Conservation (phyloP, 495 filamentous ascomycete genomes). For the Talaromyces thailandensis region DNA sequence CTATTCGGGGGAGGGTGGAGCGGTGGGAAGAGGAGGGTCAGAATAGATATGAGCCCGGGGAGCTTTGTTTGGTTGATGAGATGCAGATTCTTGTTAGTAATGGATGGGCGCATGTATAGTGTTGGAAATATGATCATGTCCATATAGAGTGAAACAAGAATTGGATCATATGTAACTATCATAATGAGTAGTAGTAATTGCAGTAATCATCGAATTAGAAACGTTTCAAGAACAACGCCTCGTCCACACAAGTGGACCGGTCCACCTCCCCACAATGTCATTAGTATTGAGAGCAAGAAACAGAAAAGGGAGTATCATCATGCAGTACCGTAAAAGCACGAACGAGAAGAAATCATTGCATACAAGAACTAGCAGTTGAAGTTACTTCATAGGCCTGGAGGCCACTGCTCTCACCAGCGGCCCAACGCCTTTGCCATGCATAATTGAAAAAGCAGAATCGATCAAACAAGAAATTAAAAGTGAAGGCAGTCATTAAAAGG, state of each 20-base stretch:
- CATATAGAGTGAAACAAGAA: neutral
- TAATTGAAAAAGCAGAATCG: neutral
- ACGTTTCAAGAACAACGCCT: neutral
- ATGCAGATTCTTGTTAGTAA: conserved; percentile 72
- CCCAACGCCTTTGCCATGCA: conserved; percentile 6
- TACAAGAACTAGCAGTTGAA: neutral
- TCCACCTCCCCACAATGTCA: neutral
- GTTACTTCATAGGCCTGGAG: conserved; percentile 1
- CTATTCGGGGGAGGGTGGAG: conserved; percentile 28
- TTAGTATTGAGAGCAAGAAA: neutral
- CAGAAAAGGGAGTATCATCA: neutral
- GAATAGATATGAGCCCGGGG: conserved; percentile 42
- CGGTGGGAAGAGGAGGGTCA: conserved; percentile 28
- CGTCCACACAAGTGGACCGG: neutral
- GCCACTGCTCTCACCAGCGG: conserved; percentile 9
- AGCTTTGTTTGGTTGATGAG: conserved; percentile 67
- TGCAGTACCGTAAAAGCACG: neutral
- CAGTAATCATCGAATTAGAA: neutral
- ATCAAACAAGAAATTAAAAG: neutral
- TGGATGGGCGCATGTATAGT: conserved; percentile 71
- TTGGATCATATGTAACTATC: neutral
- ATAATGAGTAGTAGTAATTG: neutral
- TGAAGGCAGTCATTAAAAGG: neutral
- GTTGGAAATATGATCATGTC: neutral
- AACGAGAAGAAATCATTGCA: neutral